Evolutionary conservation across 2,329 filamentous ascomycete species (phyloP), one percentile per base, ranked within the genome.

Genomic region (Thyridium curvatum): DNA sequence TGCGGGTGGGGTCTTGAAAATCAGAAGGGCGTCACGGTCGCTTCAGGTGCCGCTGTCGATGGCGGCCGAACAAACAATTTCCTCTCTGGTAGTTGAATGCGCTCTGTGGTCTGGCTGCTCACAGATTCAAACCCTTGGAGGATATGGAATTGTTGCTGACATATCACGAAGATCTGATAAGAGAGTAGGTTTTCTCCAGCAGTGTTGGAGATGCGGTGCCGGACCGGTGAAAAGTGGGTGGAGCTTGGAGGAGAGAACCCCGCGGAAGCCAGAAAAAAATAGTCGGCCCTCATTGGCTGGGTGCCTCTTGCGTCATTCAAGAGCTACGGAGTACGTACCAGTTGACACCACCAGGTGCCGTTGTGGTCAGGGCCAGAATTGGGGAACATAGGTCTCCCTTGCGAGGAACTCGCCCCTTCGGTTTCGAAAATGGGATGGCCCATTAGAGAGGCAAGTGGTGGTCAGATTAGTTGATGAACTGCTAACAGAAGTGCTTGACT

Each of bases 281-380:
- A 21, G 15, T 29, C 35, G 33, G 33, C 33, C 14, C 33, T 34
- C 18, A 34, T 34, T 34, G 33, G 33, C 33, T 34, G 17, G 14
- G 17, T 7, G 5, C 13, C 17, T 21, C 33, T 34, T 34, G 33
- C 33, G 33, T 34, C 33, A 34, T 34, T 37, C 14, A 16, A 18
- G 18, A 40, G n/a, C n/a, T n/a, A n/a, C n/a, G n/a, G n/a, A n/a
- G n/a, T n/a, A n/a, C n/a, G n/a, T n/a, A n/a, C n/a, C n/a, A n/a
- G n/a, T n/a, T n/a, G n/a, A n/a, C n/a, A n/a, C n/a, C n/a, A n/a
- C n/a, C n/a, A n/a, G n/a, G n/a, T n/a, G n/a, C n/a, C n/a, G n/a
- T n/a, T n/a, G n/a, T n/a, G n/a, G n/a, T n/a, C n/a, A n/a, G n/a
- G n/a, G n/a, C n/a, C n/a, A n/a, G n/a, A n/a, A n/a, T n/a, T n/a